These are phyloP conservation scores for Apodospora peruviana DNA, from an alignment of 495 filamentous ascomycete species.

Conservation along the genomic window DNA sequence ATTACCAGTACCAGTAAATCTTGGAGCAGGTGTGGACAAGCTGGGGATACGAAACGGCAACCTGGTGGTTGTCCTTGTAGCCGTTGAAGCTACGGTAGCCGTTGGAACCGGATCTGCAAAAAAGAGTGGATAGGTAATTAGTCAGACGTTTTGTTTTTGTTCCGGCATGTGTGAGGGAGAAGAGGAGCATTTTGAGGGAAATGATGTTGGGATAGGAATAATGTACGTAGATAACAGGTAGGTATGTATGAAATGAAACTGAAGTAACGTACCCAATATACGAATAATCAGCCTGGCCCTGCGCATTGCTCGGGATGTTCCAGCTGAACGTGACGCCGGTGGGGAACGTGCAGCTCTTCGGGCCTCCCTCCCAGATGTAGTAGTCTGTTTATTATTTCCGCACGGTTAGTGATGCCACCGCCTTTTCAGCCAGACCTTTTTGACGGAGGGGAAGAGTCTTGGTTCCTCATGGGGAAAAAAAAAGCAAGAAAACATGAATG, in stretches of 20 bases:
- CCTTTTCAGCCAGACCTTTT: background rate
- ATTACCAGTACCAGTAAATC: background rate
- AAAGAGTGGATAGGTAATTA: background rate
- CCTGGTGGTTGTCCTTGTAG: slow-evolving; percentile 9
- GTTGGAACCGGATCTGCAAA: slow-evolving; percentile 1
- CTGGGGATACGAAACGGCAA: background rate
- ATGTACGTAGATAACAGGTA: no score
- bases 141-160: background rate
- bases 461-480: background rate
- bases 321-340: slow-evolving; percentile 12
- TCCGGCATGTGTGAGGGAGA: background rate
- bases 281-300: slow-evolving; percentile 1
- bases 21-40: background rate
- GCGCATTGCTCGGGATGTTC: slow-evolving; percentile 11
- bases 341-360: slow-evolving; percentile 7
- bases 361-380: slow-evolving; percentile 6
- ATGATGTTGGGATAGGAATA: no score
- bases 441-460: no score
- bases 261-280: slow-evolving; percentile 8
- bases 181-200: background rate
- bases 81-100: slow-evolving; percentile 1
- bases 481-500: background rate
- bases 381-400: background rate
- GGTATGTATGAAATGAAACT: background rate
- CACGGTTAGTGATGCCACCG: background rate